These are phyloP conservation scores for Pleurotus sapidus DNA, from an alignment of 768 basidiomycete genomes.

Conservation along the genomic window DNA sequence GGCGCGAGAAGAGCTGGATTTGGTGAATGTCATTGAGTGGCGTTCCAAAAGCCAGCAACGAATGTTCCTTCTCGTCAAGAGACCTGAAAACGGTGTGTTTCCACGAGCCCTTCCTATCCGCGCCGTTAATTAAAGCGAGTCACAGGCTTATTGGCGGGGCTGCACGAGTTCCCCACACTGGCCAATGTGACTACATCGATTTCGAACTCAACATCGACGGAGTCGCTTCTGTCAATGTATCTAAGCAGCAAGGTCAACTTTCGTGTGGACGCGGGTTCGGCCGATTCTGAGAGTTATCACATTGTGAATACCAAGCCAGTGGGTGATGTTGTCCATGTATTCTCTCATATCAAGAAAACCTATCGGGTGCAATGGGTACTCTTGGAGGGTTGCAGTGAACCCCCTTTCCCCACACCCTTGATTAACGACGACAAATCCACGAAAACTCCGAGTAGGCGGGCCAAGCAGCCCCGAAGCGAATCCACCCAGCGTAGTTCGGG, in stretches of 20 bases:
- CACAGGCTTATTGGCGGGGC: constrained; percentile 83
- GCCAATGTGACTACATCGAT: constrained; percentile 48
- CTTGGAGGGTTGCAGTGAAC: constrained; percentile 48
- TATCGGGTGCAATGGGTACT: constrained; percentile 75
- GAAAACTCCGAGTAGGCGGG: constrained; percentile 10
- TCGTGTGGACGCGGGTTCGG: not conserved
- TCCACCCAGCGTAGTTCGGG: constrained; percentile 16
- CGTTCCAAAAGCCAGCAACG: constrained; percentile 34
- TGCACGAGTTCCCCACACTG: constrained; percentile 82
- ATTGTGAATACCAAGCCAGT: constrained; percentile 47
- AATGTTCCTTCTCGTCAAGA: constrained; percentile 73
- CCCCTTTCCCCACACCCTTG: constrained; percentile 15
- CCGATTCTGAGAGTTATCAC: constrained; percentile 27
- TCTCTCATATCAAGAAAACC: constrained; percentile 89
- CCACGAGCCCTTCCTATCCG: not conserved
- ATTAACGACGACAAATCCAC: constrained; percentile 8
- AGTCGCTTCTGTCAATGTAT: constrained; percentile 34
- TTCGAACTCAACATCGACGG: constrained; percentile 24
- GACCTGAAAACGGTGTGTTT: constrained; percentile 74
- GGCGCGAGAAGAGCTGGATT: constrained; percentile 78
- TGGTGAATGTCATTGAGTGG: constrained; percentile 89
- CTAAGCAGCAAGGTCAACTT: constrained; percentile 28
- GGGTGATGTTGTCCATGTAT: constrained; percentile 75
- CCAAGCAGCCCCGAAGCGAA: constrained; percentile 9
- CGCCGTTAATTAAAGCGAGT: constrained; percentile 2